Conservation (phyloP, 148 eudicot genomes). For the Hydrangea macrophylla region DNA sequence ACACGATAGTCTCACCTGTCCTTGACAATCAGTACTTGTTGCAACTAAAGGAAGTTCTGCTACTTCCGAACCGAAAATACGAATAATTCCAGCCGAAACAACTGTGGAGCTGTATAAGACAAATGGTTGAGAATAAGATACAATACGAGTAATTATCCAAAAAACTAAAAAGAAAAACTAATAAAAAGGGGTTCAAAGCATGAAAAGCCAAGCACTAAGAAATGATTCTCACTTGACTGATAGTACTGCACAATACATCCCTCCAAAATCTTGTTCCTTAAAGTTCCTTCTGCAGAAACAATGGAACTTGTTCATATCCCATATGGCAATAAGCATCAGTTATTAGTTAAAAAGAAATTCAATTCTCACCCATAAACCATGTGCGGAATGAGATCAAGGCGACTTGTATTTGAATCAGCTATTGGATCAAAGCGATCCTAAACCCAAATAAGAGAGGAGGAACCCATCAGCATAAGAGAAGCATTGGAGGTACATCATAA, state of each 20-base stretch:
- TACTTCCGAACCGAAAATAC: constrained; percentile 70
- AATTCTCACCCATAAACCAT: constrained; percentile 85
- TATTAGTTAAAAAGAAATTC: background rate
- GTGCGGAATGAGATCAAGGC: constrained; percentile 73
- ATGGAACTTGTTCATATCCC: background rate
- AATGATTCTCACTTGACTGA: constrained; percentile 55
- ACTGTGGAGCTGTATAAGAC: constrained; percentile 54
- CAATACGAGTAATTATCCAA: no score
- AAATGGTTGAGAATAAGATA: background rate
- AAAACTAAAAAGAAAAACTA: background rate
- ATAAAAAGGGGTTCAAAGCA: no score
- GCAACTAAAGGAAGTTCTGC: constrained; percentile 90
- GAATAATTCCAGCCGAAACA: constrained; percentile 71
- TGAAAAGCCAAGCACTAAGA: background rate
- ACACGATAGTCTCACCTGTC: constrained; percentile 43
- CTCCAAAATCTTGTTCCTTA: constrained; percentile 68
- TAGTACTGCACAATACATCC: constrained; percentile 78
- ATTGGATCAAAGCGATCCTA: constrained; percentile 89
- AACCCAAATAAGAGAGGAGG: background rate
- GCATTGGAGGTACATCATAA: background rate
- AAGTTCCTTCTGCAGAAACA: constrained; percentile 48
- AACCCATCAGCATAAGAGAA: background rate
- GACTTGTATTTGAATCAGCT: constrained; percentile 39
- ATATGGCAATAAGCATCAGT: background rate
- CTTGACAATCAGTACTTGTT: constrained; percentile 53